These are phyloP conservation scores for Crepidotus variabilis DNA, from an alignment of 768 basidiomycete species.

Conservation along the genomic window DNA sequence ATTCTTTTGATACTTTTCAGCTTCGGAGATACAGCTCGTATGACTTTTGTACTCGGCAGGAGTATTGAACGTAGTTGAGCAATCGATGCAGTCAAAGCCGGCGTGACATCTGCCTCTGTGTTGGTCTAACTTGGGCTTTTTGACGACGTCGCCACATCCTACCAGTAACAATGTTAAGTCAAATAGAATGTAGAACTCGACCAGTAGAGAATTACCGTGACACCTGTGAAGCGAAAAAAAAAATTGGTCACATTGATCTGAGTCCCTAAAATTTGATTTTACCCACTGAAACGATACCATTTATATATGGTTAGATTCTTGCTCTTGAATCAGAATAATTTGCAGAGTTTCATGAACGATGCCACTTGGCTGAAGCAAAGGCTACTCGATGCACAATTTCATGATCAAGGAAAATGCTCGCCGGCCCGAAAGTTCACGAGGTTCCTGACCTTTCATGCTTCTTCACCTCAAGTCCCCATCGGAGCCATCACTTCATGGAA, in stretches of 20 bases:
- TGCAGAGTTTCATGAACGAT: too few species aligned
- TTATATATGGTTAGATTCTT: too few species aligned
- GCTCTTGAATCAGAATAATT: too few species aligned
- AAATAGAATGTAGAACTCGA: neutral
- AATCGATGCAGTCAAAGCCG: constrained; percentile 84
- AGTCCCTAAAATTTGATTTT: too few species aligned
- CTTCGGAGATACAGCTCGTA: constrained; percentile 84
- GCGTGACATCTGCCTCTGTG: constrained; percentile 60
- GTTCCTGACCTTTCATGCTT: too few species aligned
- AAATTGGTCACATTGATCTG: neutral
- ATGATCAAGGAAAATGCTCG: too few species aligned
- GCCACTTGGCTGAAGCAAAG: too few species aligned
- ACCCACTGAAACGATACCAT: too few species aligned
- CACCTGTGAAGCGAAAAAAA: neutral
- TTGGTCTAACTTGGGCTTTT: constrained; percentile 90
- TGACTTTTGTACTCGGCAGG: constrained; percentile 79
- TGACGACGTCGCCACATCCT: constrained; percentile 86
- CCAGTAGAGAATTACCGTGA: neutral
- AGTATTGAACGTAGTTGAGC: constrained; percentile 75
- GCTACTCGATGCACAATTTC: too few species aligned
- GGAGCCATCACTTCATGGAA: too few species aligned
- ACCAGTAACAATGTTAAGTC: neutral
- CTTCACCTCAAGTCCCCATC: too few species aligned
- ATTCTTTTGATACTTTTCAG: constrained; percentile 89
- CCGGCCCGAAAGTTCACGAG: too few species aligned